Evolutionary conservation across 331 rosid species (phyloP).

Genomic region (Cydonia oblonga): DNA sequence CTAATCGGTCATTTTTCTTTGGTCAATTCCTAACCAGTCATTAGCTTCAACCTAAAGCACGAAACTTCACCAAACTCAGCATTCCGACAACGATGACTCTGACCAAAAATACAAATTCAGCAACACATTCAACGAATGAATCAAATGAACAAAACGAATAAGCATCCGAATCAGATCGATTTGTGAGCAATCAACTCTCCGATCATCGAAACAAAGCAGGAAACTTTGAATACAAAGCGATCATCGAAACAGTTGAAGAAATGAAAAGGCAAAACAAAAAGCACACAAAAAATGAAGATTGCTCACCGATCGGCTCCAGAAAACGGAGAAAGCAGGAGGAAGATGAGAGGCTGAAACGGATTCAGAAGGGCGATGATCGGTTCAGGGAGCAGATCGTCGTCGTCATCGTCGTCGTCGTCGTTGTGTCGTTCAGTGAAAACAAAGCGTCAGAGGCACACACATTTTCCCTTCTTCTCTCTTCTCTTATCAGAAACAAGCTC

Average conservation of each 20-base stretch:
- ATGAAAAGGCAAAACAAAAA: not conserved
- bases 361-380: not conserved
- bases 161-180: not conserved
- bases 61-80: not conserved
- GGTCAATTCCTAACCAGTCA: not conserved
- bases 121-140: not conserved
- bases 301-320: slow-evolving; percentile 40
- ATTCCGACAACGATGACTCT: slow-evolving; percentile 7
- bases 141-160: not conserved
- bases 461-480: not conserved
- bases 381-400: not conserved
- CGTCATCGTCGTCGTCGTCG: slow-evolving; percentile 17
- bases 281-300: not conserved
- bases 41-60: slow-evolving; percentile 6
- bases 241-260: slow-evolving; percentile 5
- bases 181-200: slow-evolving; percentile 19
- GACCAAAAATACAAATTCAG: slow-evolving; percentile 4
- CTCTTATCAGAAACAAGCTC: not conserved
- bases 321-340: slow-evolving; percentile 16
- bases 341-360: slow-evolving; percentile 26
- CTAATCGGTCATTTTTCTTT: not conserved
- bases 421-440: slow-evolving; percentile 11
- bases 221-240: not conserved
- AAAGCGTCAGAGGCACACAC: slow-evolving; percentile 9
- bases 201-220: slow-evolving; percentile 26